Base-by-base conservation (phyloP, 2,329 filamentous ascomycete species). In the Fusarium austroafricanum region DNA sequence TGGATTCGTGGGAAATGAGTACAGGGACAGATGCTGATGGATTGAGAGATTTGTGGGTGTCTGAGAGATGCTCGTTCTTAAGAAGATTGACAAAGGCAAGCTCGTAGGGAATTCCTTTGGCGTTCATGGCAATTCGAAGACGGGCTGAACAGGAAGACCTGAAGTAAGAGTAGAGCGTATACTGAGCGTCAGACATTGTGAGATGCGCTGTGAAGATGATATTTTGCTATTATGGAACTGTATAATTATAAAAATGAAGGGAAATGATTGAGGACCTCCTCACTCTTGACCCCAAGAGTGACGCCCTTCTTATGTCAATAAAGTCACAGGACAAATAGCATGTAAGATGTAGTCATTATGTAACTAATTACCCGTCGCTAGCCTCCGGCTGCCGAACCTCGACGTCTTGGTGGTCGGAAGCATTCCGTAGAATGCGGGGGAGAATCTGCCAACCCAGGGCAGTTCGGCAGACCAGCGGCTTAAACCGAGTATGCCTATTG, bases 81-180 rank as follows among this genome's bases (percentile, higher is more conserved):
- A 87, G 79, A 8, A 89, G 82, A 70, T 89, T 85, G 73, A 89
- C 77, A 52, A 81, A 79, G 31, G 81, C 75, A 20, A 79, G 75
- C 9, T 80, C 79, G 67, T 84, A 85, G 4, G 79, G 67, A 52
- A 90, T 81, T 21, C 73, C 73, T 68, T 90, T 90, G 50, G 87
- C 78, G 55, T 85, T 78, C 2, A 89, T 79, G 12, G 86, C 86
- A 61, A 90, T 89, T 44, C 87, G 86, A 7, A 90, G 78, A 14
- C 88, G 84, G 1, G 84, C 87, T 2, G 87, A 86, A 78, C 87
- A 90, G 17, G 87, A 89, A 46, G 88, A 90, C 65, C 86, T 82
- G 77, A 86, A 89, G 78, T 89, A 90, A 62, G 82, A 85, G 79
- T 90, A 83, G 11, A 90, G 83, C 2, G 76, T 80, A 71, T 78